Percentiles rank a stretch among this genome's conserved stretches.
These are phyloP conservation scores for Aureobasidium sp. DNA, from an alignment of 2,329 filamentous ascomycete species.

Conservation along the genomic window DNA sequence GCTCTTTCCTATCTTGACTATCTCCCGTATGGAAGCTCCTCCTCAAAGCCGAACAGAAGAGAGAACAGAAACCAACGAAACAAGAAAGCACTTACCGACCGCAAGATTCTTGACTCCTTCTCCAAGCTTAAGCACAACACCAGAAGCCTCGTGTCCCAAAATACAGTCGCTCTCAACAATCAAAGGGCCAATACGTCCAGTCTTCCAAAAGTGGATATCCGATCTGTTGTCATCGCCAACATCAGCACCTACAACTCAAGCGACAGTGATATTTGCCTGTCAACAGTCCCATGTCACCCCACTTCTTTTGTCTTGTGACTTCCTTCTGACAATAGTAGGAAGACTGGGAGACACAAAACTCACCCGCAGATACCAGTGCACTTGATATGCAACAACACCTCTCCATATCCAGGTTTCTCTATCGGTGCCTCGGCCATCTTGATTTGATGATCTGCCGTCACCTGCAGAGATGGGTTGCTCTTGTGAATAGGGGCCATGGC, in stretches of 20 bases:
- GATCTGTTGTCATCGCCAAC: constrained; percentile 35
- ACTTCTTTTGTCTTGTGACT: too few species aligned
- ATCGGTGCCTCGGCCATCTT: constrained; percentile 11
- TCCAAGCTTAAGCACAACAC: constrained; percentile 52
- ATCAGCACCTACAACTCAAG: neutral
- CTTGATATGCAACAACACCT: constrained; percentile 39
- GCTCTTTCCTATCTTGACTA: neutral
- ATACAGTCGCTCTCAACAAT: constrained; percentile 57
- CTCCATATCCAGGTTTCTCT: neutral
- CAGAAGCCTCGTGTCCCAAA: constrained; percentile 59
- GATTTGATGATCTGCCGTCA: constrained; percentile 13
- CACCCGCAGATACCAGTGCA: constrained; percentile 95
- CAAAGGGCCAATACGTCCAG: constrained; percentile 55
- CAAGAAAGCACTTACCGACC: constrained; percentile 29
- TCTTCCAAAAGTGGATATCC: constrained; percentile 63
- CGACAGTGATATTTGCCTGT: too few species aligned
- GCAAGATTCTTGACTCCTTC: constrained; percentile 48
- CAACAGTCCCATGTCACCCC: too few species aligned
- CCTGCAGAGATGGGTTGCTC: constrained; percentile 6
- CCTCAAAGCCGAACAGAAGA: too few species aligned
- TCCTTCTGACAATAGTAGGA: neutral
- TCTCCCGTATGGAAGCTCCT: neutral
- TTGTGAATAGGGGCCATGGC: neutral
- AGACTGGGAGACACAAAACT: constrained; percentile 20
- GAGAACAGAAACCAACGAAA: neutral